Evolutionary conservation across 768 basidiomycete genomes (phyloP).

Genomic region (Lentinula lateritia): DNA sequence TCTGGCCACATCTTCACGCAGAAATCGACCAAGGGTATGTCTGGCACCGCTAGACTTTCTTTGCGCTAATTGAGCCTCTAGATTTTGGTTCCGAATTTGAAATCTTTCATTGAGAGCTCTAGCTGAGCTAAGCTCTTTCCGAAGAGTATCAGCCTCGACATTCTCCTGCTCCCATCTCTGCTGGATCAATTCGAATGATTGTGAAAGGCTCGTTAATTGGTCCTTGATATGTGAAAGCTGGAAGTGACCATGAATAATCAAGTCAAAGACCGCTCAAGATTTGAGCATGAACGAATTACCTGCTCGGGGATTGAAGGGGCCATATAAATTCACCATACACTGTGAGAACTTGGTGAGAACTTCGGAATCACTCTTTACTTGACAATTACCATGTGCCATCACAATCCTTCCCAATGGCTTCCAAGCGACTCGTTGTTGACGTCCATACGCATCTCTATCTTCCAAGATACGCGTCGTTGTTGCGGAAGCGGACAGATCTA

Average conservation of each 20-base stretch:
- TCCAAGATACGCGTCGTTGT: constrained; percentile 67
- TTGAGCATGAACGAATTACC: not conserved
- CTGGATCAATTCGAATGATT: not conserved
- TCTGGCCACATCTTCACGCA: not conserved
- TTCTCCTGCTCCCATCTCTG: constrained; percentile 1
- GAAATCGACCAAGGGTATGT: constrained; percentile 12
- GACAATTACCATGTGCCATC: not conserved
- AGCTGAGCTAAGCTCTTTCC: constrained; percentile 14
- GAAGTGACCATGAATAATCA: not conserved
- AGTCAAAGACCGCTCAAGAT: constrained; percentile 10
- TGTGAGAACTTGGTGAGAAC: constrained; percentile 13
- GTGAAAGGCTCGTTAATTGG: not conserved
- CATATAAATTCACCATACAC: constrained; percentile 12
- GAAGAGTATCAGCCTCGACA: constrained; percentile 30
- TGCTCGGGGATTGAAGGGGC: constrained; percentile 9
- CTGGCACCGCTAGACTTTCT: constrained; percentile 27
- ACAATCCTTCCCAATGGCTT: constrained; percentile 2
- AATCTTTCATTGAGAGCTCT: constrained; percentile 15
- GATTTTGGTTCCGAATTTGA: constrained; percentile 25
- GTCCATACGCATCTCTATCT: constrained; percentile 86
- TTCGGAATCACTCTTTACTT: constrained; percentile 10
- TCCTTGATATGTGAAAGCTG: not conserved
- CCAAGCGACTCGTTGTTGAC: constrained; percentile 48
- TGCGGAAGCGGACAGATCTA: constrained; percentile 57
- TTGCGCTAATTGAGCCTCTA: constrained; percentile 22